Base-by-base conservation (phyloP, 176 grass and related monocot species). In the Oryza glaberrima region DNA sequence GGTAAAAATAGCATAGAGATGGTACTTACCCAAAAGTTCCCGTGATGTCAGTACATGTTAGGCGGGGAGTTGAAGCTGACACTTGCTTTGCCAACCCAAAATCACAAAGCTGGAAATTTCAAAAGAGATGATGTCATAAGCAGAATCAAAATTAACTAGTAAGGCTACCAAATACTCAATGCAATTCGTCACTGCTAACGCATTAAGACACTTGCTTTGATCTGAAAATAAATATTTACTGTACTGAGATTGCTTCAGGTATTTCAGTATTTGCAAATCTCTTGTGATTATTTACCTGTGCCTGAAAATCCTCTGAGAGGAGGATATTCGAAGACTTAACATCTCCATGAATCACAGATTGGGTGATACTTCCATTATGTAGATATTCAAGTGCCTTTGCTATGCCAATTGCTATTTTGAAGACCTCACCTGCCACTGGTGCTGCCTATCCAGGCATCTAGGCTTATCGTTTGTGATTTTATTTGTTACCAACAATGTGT, bases 251-350 rank as follows among this genome's bases (percentile, higher is more conserved):
- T 65, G 47, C 69, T 68, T 79, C 8, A n/a, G 20, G 58, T 61
- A 13, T 19, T 68, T 66, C 72, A 58, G 54, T 73, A 78, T 67
- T 82, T 45, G 58, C 9, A 87, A 75, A 52, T 8, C n/a, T 52
- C 41, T 80, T 75, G 32, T 76, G 73, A 68, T 65, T 78, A 80
- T 75, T 83, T 85, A 99, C 97, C 94, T 94, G 79, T 70, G 97
- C 90, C 51, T 88, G 88, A 40, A 92, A 96, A 86, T 96, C 86
- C 54, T 92, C 70, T 8, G 94, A 96, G 36, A 99, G 92, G 25
- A 99, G 94, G 86, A 96, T 91, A 82, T 99, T 99, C 44, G 97
- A 95, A 81, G 94, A 99, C 48, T 99, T 99, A 6, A 99, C 86
- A 90, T 99, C 97, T 84, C 91, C 89, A 73, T 99, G 97, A 65